Evolutionary conservation across 2,329 filamentous ascomycete genomes (phyloP).

Genomic region (Colletotrichum magnum): DNA sequence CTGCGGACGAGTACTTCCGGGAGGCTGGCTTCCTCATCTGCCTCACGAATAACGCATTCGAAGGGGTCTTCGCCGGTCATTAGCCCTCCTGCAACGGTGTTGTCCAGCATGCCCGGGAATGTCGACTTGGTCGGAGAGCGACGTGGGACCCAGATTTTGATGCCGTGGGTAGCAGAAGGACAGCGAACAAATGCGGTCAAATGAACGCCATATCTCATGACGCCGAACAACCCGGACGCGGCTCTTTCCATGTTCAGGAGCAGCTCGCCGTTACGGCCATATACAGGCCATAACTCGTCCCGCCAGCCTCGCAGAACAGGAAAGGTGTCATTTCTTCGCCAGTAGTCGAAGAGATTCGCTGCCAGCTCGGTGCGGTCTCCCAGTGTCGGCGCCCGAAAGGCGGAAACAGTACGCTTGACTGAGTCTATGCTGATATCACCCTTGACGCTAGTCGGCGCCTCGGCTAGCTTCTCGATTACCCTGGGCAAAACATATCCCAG

Average conservation of each 20-base stretch:
- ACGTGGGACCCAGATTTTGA: slow-evolving; percentile 88
- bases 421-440: slow-evolving; percentile 74
- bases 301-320: slow-evolving; percentile 84
- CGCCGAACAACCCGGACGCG: slow-evolving; percentile 80
- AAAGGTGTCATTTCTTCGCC: slow-evolving; percentile 81
- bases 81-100: slow-evolving; percentile 89
- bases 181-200: slow-evolving; percentile 79
- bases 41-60: slow-evolving; percentile 87
- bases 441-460: slow-evolving; percentile 64
- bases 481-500: slow-evolving; percentile 73
- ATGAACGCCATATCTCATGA: slow-evolving; percentile 85
- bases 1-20: slow-evolving; percentile 77
- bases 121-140: slow-evolving; percentile 85
- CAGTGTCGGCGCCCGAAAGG: slow-evolving; percentile 72
- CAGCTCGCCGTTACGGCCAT: slow-evolving; percentile 72
- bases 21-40: slow-evolving; percentile 89
- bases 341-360: slow-evolving; percentile 72
- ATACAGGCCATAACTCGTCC: slow-evolving; percentile 85
- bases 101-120: slow-evolving; percentile 94
- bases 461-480: slow-evolving; percentile 64
- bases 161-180: slow-evolving; percentile 59
- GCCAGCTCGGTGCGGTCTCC: slow-evolving; percentile 72
- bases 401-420: slow-evolving; percentile 71
- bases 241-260: slow-evolving; percentile 84
- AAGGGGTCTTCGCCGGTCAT: slow-evolving; percentile 84